Evolutionary conservation across 495 filamentous ascomycete genomes (phyloP).

Genomic region (Penicillium verhagenii): DNA sequence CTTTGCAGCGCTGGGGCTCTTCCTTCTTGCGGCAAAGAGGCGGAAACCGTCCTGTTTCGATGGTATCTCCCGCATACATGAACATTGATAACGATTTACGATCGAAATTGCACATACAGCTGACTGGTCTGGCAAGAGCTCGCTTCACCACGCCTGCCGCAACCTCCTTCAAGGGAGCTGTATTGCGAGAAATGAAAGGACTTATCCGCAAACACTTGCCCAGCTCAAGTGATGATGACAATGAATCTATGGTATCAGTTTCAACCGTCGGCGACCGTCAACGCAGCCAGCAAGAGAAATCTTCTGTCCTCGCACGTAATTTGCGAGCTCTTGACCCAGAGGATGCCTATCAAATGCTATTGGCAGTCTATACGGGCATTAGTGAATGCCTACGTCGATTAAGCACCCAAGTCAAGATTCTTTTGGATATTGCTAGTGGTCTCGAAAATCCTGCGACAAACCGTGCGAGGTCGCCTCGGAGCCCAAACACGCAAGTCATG

Average conservation of each 20-base stretch:
- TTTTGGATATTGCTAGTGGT: slow-evolving; percentile 91
- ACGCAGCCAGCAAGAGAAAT: slow-evolving; percentile 82
- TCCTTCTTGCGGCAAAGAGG: slow-evolving; percentile 64
- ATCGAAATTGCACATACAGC: slow-evolving; percentile 59
- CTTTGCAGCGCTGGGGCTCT: slow-evolving; percentile 72
- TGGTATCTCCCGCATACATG: slow-evolving; percentile 72
- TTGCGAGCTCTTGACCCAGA: slow-evolving; percentile 78
- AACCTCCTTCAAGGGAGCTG: slow-evolving; percentile 80
- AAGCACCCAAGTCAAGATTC: slow-evolving; percentile 86
- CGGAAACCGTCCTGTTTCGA: slow-evolving; percentile 61
- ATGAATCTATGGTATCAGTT: slow-evolving; percentile 82
- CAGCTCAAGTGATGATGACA: slow-evolving; percentile 89
- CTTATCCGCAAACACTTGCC: slow-evolving; percentile 84
- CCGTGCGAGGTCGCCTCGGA: slow-evolving; percentile 46
- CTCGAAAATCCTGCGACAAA: slow-evolving; percentile 45
- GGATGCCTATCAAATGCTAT: slow-evolving; percentile 83
- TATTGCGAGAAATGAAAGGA: slow-evolving; percentile 81
- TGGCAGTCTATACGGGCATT: slow-evolving; percentile 79
- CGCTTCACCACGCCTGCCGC: slow-evolving; percentile 76
- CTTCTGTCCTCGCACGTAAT: slow-evolving; percentile 84
- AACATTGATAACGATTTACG: slow-evolving; percentile 66
- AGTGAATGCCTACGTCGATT: slow-evolving; percentile 83
- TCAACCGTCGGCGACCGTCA: slow-evolving; percentile 75
- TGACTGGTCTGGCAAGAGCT: slow-evolving; percentile 77
- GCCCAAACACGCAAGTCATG: slow-evolving; percentile 39